A percentile compares a stretch with the other conserved stretches of the same genome.
Conservation (phyloP, 2,329 filamentous ascomycete genomes). For the Aureobasidium sp. region DNA sequence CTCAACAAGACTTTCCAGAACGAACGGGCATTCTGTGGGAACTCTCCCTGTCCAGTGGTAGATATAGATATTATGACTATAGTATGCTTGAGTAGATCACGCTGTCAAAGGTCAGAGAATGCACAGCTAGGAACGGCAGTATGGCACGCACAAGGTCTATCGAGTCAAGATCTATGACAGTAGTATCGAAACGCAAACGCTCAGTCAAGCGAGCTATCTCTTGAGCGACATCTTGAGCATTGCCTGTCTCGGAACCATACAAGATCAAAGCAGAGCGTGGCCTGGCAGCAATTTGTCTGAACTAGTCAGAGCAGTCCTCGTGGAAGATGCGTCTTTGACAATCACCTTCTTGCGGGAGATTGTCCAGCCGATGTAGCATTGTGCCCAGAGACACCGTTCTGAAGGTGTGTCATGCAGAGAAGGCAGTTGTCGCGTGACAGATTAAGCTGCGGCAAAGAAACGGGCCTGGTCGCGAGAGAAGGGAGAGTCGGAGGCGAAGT, state of each 20-base stretch:
- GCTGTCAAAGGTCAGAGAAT: constrained; percentile 20
- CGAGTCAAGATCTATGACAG: constrained; percentile 67
- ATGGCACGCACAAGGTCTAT: constrained; percentile 57
- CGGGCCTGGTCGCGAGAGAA: background rate
- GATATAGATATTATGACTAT: constrained; percentile 75
- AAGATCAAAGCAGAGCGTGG: constrained; percentile 53
- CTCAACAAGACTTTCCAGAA: constrained; percentile 84
- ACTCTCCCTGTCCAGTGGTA: constrained; percentile 89
- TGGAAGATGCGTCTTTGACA: background rate
- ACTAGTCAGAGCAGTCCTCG: background rate
- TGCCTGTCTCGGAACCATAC: constrained; percentile 93
- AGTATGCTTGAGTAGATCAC: constrained; percentile 35
- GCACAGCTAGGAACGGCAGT: background rate
- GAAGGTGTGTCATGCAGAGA: background rate
- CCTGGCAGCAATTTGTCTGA: background rate
- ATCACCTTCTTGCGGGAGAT: background rate
- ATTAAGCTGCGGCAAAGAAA: background rate
- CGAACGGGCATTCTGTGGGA: constrained; percentile 69
- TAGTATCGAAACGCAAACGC: constrained; percentile 68
- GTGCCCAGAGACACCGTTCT: background rate
- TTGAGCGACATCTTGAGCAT: constrained; percentile 81
- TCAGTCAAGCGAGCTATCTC: constrained; percentile 69
- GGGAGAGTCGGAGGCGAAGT: background rate
- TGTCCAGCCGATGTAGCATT: background rate
- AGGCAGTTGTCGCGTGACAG: background rate